Conservation (phyloP, 495 filamentous ascomycete genomes). For the Xylaria telfairii region DNA sequence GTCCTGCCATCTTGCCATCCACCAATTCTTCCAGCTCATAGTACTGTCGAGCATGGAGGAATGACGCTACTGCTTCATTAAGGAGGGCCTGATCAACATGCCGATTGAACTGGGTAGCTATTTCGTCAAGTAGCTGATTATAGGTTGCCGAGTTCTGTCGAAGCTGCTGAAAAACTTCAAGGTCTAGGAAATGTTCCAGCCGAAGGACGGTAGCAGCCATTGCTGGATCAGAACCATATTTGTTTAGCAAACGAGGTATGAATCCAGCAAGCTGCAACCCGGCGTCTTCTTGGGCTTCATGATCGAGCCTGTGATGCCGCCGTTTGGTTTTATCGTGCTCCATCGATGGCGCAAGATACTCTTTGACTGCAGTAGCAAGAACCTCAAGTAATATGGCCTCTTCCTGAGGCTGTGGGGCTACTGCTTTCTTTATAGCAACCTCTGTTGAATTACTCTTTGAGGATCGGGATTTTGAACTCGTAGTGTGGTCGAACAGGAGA, state of each 20-base stretch:
- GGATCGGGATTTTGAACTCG: constrained; percentile 50
- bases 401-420: constrained; percentile 77
- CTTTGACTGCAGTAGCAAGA: constrained; percentile 77
- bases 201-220: constrained; percentile 84
- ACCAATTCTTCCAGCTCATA: constrained; percentile 87
- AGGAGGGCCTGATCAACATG: constrained; percentile 86
- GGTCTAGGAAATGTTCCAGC: constrained; percentile 84
- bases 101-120: constrained; percentile 89
- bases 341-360: constrained; percentile 63
- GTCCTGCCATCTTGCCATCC: constrained; percentile 74
- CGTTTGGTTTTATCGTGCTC: constrained; percentile 70
- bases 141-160: constrained; percentile 85
- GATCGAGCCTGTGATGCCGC: constrained; percentile 61
- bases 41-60: constrained; percentile 83
- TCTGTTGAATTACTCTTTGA: constrained; percentile 54
- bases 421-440: constrained; percentile 64
- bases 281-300: constrained; percentile 72
- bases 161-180: constrained; percentile 87
- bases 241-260: constrained; percentile 86
- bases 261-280: constrained; percentile 74
- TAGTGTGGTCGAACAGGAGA: constrained; percentile 88
- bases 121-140: constrained; percentile 83
- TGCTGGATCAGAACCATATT: constrained; percentile 86
- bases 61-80: constrained; percentile 79
- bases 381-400: constrained; percentile 87